Evolutionary conservation across 306 rosid genomes (phyloP), one percentile per base, ranked within the genome.

Genomic region (Rosa lucieae): DNA sequence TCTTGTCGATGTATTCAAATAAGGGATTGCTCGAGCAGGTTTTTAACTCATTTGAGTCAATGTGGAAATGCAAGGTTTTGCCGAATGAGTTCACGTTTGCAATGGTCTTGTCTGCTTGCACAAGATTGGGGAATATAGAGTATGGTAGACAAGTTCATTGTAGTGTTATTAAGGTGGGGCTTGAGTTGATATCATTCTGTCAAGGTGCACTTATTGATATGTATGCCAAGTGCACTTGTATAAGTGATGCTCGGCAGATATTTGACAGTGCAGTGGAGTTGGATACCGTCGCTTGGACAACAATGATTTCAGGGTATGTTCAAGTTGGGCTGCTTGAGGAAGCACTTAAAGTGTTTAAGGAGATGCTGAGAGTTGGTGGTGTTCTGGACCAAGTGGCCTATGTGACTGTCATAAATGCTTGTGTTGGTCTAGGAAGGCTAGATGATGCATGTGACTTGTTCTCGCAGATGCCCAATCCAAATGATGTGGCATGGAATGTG

Each of bases 401-500:
- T 39, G 88, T 90, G 32, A 90, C 94, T n/a, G 91, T 83, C 67
- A 81, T 93, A 26, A 88, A 81, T 82, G 94, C 92, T 3, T 87
- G 76, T 53, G 75, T 91, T 46, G 65, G 75, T 83, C 67, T 83
- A 4, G 89, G 89, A 48, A 87, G 84, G 76, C 80, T 90, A 17
- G 68, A 75, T 46, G 82, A 86, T 21, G 93, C 94, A 0, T 35
- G 89, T 13, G 81, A 80, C 0, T 79, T 92, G 85, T 94, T 94
- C 73, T 29, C 68, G 43, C 87, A 81, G 84, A 87, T 87, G 71
- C 83, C 79, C 47, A 59, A 65, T 69, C 81, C 85, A 39, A 88
- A 89, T 88, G 89, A 88, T 80, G 94, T 94, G 72, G 98, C 92
- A 4, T 93, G 95, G 95, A 93, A 93, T 77, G 88, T 88, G 76